Base-by-base conservation (phyloP, 805 yeast species). In the Sugiyamaella marilandica region DNA sequence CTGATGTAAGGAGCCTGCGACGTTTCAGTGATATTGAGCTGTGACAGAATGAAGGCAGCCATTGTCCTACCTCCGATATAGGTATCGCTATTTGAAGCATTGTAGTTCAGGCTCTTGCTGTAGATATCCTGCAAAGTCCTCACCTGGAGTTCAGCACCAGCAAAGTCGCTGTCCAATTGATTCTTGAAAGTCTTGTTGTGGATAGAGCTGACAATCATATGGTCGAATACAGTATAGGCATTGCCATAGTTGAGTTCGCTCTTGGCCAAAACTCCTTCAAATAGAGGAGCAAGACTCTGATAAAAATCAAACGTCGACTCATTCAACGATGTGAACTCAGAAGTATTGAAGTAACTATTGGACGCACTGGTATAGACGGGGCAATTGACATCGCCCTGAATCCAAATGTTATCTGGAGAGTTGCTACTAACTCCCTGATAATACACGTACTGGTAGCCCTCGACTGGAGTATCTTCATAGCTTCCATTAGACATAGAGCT, bases 361-460 rank as follows among this genome's bases (percentile, higher is more conserved):
- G 70, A 56, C 1, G 78, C 77, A 8, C 45, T 58, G 47, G 62
- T 66, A 39, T 67, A 65, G 9, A 69, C 61, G 18, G 79, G 78
- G 65, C 81, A 76, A 51, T 65, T 58, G 9, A 50, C 70, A 54
- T 71, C 75, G 47, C 79, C 80, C 56, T 71, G 67, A 50, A 71
- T 65, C 72, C 72, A 70, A 62, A 74, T 72, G 57, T 66, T 67
- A 29, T 69, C 64, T n/a, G 65, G 69, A 10, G 77, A 67, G 11
- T 61, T 65, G 16, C 62, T 64, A 47, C 65, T 68, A 55, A 71
- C 70, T 33, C 70, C 64, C 49, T 69, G 70, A 59, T 71, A 65
- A 53, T 67, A 65, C 11, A 74, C 77, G 53, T 76, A 76, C 62
- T 77, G 81, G 61, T 75, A 75, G 10, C 78, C 79, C 49, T 64